Evolutionary conservation across 768 basidiomycete genomes (phyloP).

Genomic region (Paxillus rubicundulus): DNA sequence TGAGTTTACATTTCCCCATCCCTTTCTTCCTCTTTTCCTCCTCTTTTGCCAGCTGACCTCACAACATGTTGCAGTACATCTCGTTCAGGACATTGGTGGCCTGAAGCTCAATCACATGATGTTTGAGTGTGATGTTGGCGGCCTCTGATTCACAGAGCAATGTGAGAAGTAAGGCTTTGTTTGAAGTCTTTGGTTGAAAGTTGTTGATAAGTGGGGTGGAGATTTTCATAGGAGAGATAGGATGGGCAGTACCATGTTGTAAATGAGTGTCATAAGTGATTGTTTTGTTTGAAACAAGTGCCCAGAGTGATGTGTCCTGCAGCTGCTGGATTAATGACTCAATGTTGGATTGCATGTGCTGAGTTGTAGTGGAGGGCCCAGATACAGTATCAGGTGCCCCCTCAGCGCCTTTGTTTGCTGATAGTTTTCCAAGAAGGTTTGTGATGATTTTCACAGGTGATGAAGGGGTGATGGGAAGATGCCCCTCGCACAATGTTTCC

Average conservation of each 20-base stretch:
- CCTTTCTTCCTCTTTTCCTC: conserved; percentile 1
- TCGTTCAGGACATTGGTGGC: not conserved
- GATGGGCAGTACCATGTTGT: not conserved
- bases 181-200: no score
- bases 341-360: conserved; percentile 34
- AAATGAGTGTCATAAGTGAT: not conserved
- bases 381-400: no score
- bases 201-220: not conserved
- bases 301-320: not conserved
- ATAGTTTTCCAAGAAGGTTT: no score
- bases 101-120: not conserved
- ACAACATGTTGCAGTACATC: conserved; percentile 2
- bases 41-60: not conserved
- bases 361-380: no score
- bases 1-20: not conserved
- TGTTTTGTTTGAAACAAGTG: not conserved
- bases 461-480: no score
- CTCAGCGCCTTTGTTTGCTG: no score
- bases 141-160: not conserved
- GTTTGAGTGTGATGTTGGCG: not conserved
- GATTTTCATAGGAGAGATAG: not conserved
- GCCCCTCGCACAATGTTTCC: no score
- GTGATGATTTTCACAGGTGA: no score
- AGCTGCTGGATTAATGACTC: not conserved
- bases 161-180: no score